Conservation (phyloP, 2,329 filamentous ascomycete genomes). For the Aureobasidium uvarum region DNA sequence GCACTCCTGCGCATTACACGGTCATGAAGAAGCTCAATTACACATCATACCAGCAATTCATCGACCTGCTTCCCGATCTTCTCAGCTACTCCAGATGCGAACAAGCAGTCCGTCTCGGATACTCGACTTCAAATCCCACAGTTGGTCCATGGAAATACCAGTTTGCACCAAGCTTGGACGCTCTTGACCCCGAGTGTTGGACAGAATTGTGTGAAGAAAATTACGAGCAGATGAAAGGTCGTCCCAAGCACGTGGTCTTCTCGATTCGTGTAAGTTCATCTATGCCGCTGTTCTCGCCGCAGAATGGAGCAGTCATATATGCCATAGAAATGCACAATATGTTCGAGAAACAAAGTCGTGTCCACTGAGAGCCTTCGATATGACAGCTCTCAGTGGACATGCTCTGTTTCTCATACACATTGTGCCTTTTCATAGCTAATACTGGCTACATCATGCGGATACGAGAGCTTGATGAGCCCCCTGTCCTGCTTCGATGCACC, state of each 20-base stretch:
- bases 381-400: neutral
- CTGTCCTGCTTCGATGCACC: neutral
- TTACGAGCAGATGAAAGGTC: neutral
- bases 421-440: neutral
- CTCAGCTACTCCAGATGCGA: neutral
- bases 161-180: neutral
- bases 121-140: neutral
- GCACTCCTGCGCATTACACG: neutral
- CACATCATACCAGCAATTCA: neutral
- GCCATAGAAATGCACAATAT: constrained; percentile 1
- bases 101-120: neutral
- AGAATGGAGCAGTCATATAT: neutral
- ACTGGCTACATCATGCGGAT: neutral
- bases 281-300: neutral
- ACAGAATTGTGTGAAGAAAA: neutral
- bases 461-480: neutral
- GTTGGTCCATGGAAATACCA: neutral
- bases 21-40: neutral
- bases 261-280: neutral
- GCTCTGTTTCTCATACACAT: neutral
- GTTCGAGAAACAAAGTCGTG: neutral
- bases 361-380: neutral
- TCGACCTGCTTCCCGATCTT: neutral
- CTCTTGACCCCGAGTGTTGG: neutral
- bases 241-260: neutral